Evolutionary conservation across 306 rosid genomes (phyloP).

Genomic region (Casuarina equisetifolia): DNA sequence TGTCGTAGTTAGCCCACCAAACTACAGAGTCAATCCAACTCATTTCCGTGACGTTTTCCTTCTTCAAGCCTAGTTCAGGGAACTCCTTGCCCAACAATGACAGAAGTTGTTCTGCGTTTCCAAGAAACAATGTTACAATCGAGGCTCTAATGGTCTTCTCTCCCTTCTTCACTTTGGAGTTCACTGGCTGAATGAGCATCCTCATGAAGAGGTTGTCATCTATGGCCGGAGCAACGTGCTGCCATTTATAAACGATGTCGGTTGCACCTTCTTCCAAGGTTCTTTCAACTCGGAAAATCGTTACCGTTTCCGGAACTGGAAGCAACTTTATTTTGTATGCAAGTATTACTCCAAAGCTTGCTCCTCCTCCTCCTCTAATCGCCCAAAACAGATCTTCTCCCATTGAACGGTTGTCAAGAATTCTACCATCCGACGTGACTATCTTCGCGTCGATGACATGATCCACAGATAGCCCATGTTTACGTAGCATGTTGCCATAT

Average conservation of each 20-base stretch:
- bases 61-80: slow-evolving; percentile 49
- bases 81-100: slow-evolving; percentile 44
- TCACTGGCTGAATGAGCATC: slow-evolving; percentile 45
- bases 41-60: slow-evolving; percentile 50
- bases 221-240: slow-evolving; percentile 43
- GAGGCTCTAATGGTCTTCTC: slow-evolving; percentile 40
- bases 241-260: slow-evolving; percentile 66
- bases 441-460: slow-evolving; percentile 63
- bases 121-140: slow-evolving; percentile 48
- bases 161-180: slow-evolving; percentile 16
- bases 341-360: slow-evolving; percentile 67
- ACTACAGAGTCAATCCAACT: slow-evolving; percentile 62
- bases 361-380: slow-evolving; percentile 75
- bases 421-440: slow-evolving; percentile 58
- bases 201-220: slow-evolving; percentile 61
- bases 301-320: slow-evolving; percentile 55
- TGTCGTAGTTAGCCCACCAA: slow-evolving; percentile 51
- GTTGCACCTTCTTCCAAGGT: slow-evolving; percentile 45
- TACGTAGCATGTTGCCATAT: slow-evolving; percentile 70
- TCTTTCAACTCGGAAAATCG: slow-evolving; percentile 43
- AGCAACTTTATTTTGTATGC: slow-evolving; percentile 59
- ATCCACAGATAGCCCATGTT: slow-evolving; percentile 64
- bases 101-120: slow-evolving; percentile 43
- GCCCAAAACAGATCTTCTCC: slow-evolving; percentile 92
- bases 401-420: slow-evolving; percentile 56